Conservation (phyloP, 805 yeast species). For the Cyberlindnera saturnus region DNA sequence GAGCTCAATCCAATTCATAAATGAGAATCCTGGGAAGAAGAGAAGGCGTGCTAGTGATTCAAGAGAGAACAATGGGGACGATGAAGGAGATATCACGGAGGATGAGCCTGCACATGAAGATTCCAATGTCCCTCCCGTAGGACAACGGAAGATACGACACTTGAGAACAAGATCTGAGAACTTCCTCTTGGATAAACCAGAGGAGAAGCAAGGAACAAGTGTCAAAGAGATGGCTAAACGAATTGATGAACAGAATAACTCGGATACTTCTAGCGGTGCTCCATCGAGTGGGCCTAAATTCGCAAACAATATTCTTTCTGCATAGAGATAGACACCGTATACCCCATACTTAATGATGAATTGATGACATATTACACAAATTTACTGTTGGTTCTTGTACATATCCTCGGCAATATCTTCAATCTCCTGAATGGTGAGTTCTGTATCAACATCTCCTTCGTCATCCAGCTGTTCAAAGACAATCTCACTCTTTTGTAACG, state of each 20-base stretch:
- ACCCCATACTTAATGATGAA: neutral
- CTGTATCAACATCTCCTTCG: slow-evolving; percentile 33
- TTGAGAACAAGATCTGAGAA: slow-evolving; percentile 18
- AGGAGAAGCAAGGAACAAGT: neutral
- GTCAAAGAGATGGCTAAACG: slow-evolving; percentile 1
- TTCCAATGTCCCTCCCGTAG: neutral
- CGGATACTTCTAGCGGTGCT: too few species aligned
- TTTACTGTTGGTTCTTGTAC: slow-evolving; percentile 16
- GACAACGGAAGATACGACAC: slow-evolving; percentile 11
- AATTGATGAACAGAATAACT: neutral
- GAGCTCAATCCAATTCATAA: slow-evolving; percentile 23
- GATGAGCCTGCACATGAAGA: slow-evolving; percentile 6
- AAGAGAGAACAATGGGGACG: slow-evolving; percentile 6
- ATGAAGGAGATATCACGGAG: slow-evolving; percentile 13
- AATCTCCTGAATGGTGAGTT: slow-evolving; percentile 46
- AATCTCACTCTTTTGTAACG: slow-evolving; percentile 38
- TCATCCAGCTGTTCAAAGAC: slow-evolving; percentile 48
- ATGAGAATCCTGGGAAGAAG: slow-evolving; percentile 24
- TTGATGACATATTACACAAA: too few species aligned
- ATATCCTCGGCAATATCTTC: slow-evolving; percentile 53
- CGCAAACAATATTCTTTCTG: slow-evolving; percentile 21
- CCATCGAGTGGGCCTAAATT: slow-evolving; percentile 20
- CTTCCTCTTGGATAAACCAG: slow-evolving; percentile 5
- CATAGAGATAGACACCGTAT: slow-evolving; percentile 1
- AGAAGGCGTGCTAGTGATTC: slow-evolving; percentile 24